These are phyloP conservation scores for Taphrina communis DNA, from an alignment of 1,139 yeast genomes.

Conservation along the genomic window DNA sequence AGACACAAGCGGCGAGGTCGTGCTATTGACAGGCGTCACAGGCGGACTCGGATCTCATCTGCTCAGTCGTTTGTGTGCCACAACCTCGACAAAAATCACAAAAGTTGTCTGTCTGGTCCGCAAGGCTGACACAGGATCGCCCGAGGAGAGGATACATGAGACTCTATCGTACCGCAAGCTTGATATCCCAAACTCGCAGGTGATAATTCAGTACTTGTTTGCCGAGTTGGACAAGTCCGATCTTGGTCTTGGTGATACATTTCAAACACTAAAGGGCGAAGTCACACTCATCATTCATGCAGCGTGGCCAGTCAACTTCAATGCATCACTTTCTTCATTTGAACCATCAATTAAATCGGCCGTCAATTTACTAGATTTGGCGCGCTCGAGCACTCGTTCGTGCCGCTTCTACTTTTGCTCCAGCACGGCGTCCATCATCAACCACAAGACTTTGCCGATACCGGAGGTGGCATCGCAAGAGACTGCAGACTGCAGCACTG, in stretches of 20 bases:
- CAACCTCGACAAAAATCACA: conserved; percentile 24
- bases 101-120: conserved; percentile 43
- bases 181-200: conserved; percentile 25
- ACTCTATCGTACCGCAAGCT: conserved; percentile 40
- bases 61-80: not conserved
- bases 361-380: conserved; percentile 41
- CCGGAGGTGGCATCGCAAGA: conserved; percentile 35
- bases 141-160: conserved; percentile 34
- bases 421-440: conserved; percentile 43
- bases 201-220: conserved; percentile 11
- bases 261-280: conserved; percentile 15
- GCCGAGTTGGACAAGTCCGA: conserved; percentile 30
- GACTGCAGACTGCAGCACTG: conserved; percentile 39
- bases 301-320: conserved; percentile 46
- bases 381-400: conserved; percentile 18
- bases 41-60: conserved; percentile 45
- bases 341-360: conserved; percentile 33
- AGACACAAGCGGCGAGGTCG: conserved; percentile 10
- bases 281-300: conserved; percentile 43
- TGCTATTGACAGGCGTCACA: conserved; percentile 43
- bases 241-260: conserved; percentile 40
- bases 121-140: conserved; percentile 20
- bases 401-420: conserved; percentile 44
- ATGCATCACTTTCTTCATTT: conserved; percentile 41
- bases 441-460: conserved; percentile 41